Evolutionary conservation across 108 stramenopile species (phyloP), one percentile per base, ranked within the genome.

Genomic region (Schizochytrium sp.): DNA sequence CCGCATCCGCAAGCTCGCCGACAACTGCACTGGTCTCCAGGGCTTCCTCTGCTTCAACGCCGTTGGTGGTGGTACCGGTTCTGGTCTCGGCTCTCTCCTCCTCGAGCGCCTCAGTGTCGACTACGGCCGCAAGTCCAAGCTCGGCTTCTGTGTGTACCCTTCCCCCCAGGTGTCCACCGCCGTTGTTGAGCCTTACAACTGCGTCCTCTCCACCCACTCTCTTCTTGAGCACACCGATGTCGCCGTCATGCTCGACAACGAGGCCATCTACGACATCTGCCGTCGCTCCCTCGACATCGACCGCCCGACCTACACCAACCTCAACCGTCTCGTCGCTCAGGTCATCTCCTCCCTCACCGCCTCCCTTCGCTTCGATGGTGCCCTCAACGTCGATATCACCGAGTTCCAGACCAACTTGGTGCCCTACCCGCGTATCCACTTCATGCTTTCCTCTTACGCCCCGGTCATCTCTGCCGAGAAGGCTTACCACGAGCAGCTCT

Each of bases 341-440:
- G 96, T 96, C 88, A 95, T 96, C 58, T 96, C 96, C 49, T 96
- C 96, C 28, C 92, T 98, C 91, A 98, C 97, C 40, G 96, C 97
- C 47, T 96, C 96, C 46, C 96, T 98, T 57, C 96, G 97, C 90
- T 98, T 98, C 95, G 96, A 96, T 88, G 97, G 97, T 88, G 95
- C 96, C 61, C 92, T 98, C 90, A 98, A 98, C 92, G 97, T 98
- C 60, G 97, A 98, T 93, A 93, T 98, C 13, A 97, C 95, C 61
- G 97, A 98, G 94, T 98, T 98, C 95, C 97, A 97, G 93, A 98
- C 97, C 92, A 97, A 96, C 96, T 69, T 98, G 94, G 97, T 98
- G 50, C 96, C 97, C 46, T 98, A 97, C 94, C 97, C 97, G 69
- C 96, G 96, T 87, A 96, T 98, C 93, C 96, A 97, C 94, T 97